Conservation (phyloP, 345 rosid genomes). For the Viola odorata region DNA sequence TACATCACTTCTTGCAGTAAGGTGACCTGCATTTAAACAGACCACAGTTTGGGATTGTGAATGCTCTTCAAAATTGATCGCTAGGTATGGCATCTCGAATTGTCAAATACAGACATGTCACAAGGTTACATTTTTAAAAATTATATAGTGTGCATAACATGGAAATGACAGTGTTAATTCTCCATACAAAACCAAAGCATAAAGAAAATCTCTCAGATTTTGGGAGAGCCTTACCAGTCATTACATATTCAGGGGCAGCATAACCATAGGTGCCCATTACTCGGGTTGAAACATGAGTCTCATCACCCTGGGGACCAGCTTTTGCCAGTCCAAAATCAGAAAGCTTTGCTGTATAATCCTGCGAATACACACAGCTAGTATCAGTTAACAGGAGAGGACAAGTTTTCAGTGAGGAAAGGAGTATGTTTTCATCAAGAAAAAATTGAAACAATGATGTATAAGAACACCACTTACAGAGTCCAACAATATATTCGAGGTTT, state of each 20-base stretch:
- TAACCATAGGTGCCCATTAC: slow-evolving; percentile 98
- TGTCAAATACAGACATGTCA: neutral
- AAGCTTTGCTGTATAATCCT: slow-evolving; percentile 95
- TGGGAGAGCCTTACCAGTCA: slow-evolving; percentile 63
- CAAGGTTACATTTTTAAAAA: too few species aligned
- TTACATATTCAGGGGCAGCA: slow-evolving; percentile 95
- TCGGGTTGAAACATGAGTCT: slow-evolving; percentile 92
- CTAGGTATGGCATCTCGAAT: neutral
- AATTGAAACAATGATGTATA: slow-evolving; percentile 1
- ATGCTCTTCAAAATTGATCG: neutral
- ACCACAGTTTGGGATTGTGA: neutral
- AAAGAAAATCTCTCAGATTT: neutral
- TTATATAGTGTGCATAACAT: too few species aligned
- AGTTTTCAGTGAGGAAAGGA: neutral
- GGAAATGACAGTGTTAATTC: neutral
- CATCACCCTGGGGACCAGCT: slow-evolving; percentile 98
- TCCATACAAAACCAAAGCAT: neutral
- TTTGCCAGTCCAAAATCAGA: slow-evolving; percentile 98
- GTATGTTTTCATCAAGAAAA: neutral
- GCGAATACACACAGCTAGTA: slow-evolving; percentile 21
- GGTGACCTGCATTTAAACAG: slow-evolving; percentile 57
- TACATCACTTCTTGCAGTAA: slow-evolving; percentile 93
- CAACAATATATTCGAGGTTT: slow-evolving; percentile 88
- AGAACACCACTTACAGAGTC: slow-evolving; percentile 60
- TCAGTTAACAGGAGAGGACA: neutral